Conservation (phyloP, 1,139 yeast species). For the Yueomyces sp. region DNA sequence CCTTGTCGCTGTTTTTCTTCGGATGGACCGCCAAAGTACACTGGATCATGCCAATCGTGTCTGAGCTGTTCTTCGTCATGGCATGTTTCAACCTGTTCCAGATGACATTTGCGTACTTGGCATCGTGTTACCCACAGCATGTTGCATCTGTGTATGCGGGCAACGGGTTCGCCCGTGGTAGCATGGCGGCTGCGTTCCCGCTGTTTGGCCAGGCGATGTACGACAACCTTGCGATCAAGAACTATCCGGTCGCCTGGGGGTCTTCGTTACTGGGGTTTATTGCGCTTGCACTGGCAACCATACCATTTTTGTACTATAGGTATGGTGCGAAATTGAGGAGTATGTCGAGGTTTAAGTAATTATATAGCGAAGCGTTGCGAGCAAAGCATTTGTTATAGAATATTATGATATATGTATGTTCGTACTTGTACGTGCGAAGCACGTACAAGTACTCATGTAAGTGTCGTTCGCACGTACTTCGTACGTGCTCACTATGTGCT, state of each 20-base stretch:
- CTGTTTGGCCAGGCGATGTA: conserved; percentile 41
- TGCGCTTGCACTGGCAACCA: conserved; percentile 29
- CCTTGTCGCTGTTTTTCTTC: conserved; percentile 35
- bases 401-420: no score
- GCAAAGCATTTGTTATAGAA: no score
- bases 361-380: no score
- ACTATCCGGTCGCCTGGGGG: conserved; percentile 44
- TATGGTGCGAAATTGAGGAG: conserved; percentile 35
- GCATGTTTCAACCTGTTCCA: conserved; percentile 33
- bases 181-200: conserved; percentile 48
- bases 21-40: conserved; percentile 38
- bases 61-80: conserved; percentile 28
- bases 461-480: no score
- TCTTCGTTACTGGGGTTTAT: conserved; percentile 34
- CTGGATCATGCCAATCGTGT: conserved; percentile 34
- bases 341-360: background rate
- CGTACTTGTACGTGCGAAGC: no score
- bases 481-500: no score
- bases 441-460: no score
- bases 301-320: conserved; percentile 34
- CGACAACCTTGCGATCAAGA: conserved; percentile 29
- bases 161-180: conserved; percentile 39
- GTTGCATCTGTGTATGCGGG: conserved; percentile 50
- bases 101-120: conserved; percentile 20
- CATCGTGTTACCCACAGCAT: conserved; percentile 28